Evolutionary conservation across 805 yeast genomes (phyloP), one percentile per base, ranked within the genome.

Genomic region (Suhomyces canberraensis): DNA sequence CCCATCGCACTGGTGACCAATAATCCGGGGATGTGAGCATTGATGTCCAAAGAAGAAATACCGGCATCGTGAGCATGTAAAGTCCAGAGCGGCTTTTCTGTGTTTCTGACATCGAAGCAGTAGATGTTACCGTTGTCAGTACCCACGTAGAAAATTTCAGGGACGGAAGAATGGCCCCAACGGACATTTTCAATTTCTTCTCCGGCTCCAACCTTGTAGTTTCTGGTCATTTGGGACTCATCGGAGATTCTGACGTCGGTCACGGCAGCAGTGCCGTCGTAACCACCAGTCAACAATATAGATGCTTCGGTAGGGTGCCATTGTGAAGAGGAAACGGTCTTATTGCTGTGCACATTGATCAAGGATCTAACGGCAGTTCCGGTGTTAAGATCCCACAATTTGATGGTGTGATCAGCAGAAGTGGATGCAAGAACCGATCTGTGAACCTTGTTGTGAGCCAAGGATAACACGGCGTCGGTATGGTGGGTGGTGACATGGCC

Each of bases 51-150:
- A 2, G 91, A 72, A 4, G 96, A 83, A 43, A 93, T 83, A 43
- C 95, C 97, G 2, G 95, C 77, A 64, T 93, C 98, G 59, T 93
- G 98, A 2, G 98, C 98, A 61, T 93, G 96, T 49, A 93, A 71
- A 2, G 95, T 87, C 98, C 98, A 93, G 21, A 91, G 52, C 14
- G 97, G 90, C 46, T 73, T 75, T 31, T 71, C 73, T 25, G 71
- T 76, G 34, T 65, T 66, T 59, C 96, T 78, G 30, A 87, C 83
- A 60, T 91, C 98, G 52, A 84, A 91, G 44, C 91, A 83, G 66
- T 87, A 87, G 17, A 93, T 78, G 52, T 80, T 80, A 58, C 98
- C 98, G 45, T 76, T 73, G 60, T 93, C 98, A 18, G 96, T 88
- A 54, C 96, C 95, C 27, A 89, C 93, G 53, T 81, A 78, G 58